Conservation (phyloP, 2,329 filamentous ascomycete genomes). For the Penicillium sp. region DNA sequence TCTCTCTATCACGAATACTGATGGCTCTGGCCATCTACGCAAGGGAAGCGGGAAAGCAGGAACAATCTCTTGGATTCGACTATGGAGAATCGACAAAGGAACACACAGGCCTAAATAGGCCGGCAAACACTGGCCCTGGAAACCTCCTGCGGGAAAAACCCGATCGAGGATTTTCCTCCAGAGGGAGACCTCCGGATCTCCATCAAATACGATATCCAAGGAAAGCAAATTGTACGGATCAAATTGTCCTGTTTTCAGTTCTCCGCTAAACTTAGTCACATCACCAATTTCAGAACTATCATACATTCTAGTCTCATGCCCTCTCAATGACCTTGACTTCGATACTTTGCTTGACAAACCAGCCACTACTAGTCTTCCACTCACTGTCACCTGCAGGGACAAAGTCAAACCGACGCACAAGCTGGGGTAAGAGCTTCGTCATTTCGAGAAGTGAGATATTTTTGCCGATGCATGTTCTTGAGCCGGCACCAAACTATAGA, state of each 20-base stretch:
- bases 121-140: too few relatives aligned
- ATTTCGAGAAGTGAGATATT: neutral
- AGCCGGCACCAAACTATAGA: neutral
- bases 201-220: neutral
- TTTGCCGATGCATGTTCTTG: conserved; percentile 1
- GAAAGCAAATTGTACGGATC: neutral
- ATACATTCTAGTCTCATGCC: neutral
- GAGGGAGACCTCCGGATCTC: too few relatives aligned
- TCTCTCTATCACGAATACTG: too few relatives aligned
- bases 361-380: neutral
- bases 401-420: neutral
- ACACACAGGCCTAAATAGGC: too few relatives aligned
- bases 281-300: neutral
- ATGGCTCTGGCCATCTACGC: too few relatives aligned
- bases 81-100: too few relatives aligned
- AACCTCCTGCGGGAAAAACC: too few relatives aligned
- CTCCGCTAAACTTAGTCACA: neutral
- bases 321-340: neutral
- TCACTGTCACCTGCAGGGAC: neutral
- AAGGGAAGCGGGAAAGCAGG: too few relatives aligned
- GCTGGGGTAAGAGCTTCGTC: neutral
- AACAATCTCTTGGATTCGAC: too few relatives aligned
- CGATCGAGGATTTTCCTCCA: too few relatives aligned
- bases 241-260: neutral
- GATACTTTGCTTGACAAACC: neutral